Base-by-base conservation (phyloP, 371 early-diverging fungal species). In the Mortierella polycephala region DNA sequence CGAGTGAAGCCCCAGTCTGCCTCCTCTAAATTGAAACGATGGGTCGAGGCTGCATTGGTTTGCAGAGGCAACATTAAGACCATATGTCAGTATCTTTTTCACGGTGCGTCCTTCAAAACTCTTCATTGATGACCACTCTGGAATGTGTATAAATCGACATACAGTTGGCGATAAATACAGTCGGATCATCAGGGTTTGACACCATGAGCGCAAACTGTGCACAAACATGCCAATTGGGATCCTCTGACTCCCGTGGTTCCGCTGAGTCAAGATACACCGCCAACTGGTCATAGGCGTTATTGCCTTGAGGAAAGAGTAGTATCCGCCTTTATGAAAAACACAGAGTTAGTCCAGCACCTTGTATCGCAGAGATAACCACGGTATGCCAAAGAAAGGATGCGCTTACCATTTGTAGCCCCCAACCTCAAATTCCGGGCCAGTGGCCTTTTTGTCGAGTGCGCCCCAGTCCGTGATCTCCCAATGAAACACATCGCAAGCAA, bases 1-100 rank as follows among this genome's bases (percentile, higher is more conserved):
- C 88, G 88, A 52, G 94, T 95, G 81, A 98, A 98, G 0, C 98
- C 98, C 98, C 98, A 98, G 83, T 98, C 99, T 0, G 93, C 82
- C 73, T 96, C 96, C 6, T 89, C 91, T 2, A 89, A 83, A 40
- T 85, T 87, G 80, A 94, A 98, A 58, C 99, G 89, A 82, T 97
- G 97, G 54, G 89, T 85, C 11, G 97, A 92, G 69, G 69, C 92
- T 94, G 81, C 0, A 40, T 50, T 39, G 30, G 30, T 30, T 30
- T 30, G 4, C 30, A 30, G 30, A 30, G 30, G 30, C 30, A 1
- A 30, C 4, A 30, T 30, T 30, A 30, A 30, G 30, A 30, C 30
- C 30, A 30, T 30, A 4, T 4, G 4, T 7, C n/a, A 18, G 30
- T 67, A n/a, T 59, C 23, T 41, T 13, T 13, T 18, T 18, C 42